These are phyloP conservation scores for Gautieria morchelliformis DNA, from an alignment of 768 basidiomycete genomes.

Conservation along the genomic window DNA sequence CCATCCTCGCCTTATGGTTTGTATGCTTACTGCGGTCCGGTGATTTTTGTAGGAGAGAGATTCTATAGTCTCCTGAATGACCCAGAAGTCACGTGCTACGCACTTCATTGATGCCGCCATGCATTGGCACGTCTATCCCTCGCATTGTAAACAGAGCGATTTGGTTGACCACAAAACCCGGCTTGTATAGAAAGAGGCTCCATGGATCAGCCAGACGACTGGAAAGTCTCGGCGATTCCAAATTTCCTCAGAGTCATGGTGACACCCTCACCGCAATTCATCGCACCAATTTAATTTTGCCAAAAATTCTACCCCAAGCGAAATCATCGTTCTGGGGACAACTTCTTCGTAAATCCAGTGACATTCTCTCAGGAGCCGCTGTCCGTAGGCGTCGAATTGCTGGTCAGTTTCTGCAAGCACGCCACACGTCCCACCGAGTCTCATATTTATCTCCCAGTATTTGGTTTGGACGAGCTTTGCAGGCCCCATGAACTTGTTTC, in stretches of 20 bases:
- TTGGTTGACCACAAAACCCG: neutral
- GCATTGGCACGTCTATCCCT: neutral
- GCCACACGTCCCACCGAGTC: neutral
- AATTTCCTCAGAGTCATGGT: neutral
- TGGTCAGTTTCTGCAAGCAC: constrained; percentile 28
- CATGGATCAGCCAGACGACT: neutral
- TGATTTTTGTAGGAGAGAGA: too few relatives aligned
- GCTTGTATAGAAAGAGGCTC: neutral
- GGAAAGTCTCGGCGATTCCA: neutral
- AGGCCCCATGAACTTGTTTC: constrained; percentile 51
- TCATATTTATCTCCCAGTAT: constrained; percentile 33
- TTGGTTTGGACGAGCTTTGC: constrained; percentile 44
- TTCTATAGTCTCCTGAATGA: too few relatives aligned
- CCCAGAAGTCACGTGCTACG: neutral
- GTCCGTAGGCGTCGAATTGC: constrained; percentile 34
- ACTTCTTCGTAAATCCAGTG: neutral
- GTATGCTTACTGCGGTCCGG: too few relatives aligned
- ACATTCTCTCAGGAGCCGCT: constrained; percentile 10
- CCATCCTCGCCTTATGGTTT: neutral
- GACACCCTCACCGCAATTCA: neutral
- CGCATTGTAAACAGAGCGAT: neutral
- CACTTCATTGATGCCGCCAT: neutral
- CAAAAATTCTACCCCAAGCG: neutral
- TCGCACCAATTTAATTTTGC: neutral
- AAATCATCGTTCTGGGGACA: neutral